Base-by-base conservation (phyloP, 129 eudicot species). In the Heracleum sosnowskyi region DNA sequence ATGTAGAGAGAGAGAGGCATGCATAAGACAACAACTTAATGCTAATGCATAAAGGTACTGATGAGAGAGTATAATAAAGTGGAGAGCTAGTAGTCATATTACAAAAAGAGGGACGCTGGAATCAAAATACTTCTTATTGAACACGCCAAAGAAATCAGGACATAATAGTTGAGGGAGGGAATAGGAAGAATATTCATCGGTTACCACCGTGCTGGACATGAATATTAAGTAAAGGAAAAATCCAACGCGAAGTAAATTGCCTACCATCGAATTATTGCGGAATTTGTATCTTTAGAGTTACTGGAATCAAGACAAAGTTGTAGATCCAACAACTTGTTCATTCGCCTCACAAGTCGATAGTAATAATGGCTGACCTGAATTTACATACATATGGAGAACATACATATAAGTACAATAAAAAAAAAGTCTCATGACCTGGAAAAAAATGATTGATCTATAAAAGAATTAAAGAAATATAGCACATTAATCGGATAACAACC, bases 211-310 rank as follows among this genome's bases (percentile, higher is more conserved):
- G 53, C 46, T 26, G 53, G 15, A 47, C 34, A 60, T 69, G 4
- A 57, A 80, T 37, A 37, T n/a, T n/a, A 75, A 46, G 41, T 28
- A 7, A 26, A 53, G 29, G 31, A 35, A 47, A 77, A 40, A 29
- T 69, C 55, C 36, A 13, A 40, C 15, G 16, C 47, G 68, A 34
- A 78, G 35, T 72, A 60, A 60, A 80, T 76, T 42, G 81, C 73
- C 69, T 86, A 93, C 98, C 98, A 93, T 75, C 98, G 88, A 77
- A 93, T 92, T 97, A 93, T 93, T 73, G 98, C 98, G 60, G 98
- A 90, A 88, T 91, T 93, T 17, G 98, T 93, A n/a, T 87, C 97
- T 85, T 93, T 93, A 49, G 91, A 88, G 79, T 93, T 89, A 74
- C 86, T 93, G 80, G 98, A 97, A 89, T 93, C 97, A 74, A 93